These are phyloP conservation scores for Talaromyces nanjingensis DNA, from an alignment of 495 filamentous ascomycete species.

Conservation along the genomic window DNA sequence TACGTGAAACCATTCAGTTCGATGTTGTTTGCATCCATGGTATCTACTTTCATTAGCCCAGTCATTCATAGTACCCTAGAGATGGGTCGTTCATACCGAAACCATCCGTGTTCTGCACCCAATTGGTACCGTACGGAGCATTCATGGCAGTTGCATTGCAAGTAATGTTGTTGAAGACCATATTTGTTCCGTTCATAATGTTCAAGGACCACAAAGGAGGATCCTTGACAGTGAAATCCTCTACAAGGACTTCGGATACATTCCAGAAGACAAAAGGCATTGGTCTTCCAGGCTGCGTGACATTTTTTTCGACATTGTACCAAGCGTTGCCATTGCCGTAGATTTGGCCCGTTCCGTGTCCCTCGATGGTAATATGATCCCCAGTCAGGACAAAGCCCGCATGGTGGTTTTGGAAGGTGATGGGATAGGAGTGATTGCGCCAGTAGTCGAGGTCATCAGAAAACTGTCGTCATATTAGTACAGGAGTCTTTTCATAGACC, in stretches of 20 bases:
- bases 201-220: conserved; percentile 49
- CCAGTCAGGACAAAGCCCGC: conserved; percentile 48
- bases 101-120: conserved; percentile 55
- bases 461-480: conserved; percentile 21
- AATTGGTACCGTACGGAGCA: conserved; percentile 46
- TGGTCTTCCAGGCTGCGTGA: conserved; percentile 42
- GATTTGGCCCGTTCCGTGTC: conserved; percentile 48
- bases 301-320: conserved; percentile 24
- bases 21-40: conserved; percentile 49
- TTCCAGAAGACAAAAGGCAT: conserved; percentile 61
- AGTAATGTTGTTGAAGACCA: conserved; percentile 45
- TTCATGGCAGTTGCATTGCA: conserved; percentile 42
- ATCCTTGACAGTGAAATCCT: conserved; percentile 46
- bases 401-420: conserved; percentile 50
- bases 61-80: neutral
- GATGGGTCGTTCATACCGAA: conserved; percentile 26
- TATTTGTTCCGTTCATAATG: conserved; percentile 53
- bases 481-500: neutral
- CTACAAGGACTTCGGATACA: conserved; percentile 44
- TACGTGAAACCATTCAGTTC: conserved; percentile 47
- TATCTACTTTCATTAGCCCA: conserved; percentile 28
- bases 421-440: conserved; percentile 46
- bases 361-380: conserved; percentile 45
- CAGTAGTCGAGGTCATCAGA: conserved; percentile 48
- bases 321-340: conserved; percentile 30